Base-by-base conservation (phyloP, 1,139 yeast genomes). In the Candida labiduridarum region DNA sequence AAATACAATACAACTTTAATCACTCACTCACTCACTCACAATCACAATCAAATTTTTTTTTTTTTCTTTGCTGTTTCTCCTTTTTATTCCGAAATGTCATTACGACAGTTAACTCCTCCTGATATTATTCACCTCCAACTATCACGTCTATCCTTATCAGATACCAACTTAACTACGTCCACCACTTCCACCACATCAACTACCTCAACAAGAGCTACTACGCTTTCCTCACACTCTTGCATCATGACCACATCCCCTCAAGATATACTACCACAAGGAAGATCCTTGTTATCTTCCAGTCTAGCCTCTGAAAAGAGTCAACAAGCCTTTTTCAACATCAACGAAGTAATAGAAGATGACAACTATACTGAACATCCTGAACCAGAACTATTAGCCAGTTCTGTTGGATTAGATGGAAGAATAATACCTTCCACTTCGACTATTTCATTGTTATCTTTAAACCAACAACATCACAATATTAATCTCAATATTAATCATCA, bases 401-500 rank as follows among this genome's bases (percentile, higher is more conserved):
- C 84, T 0, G 83, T 79, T 10, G 85, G 84, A 1, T 61, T 70
- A 35, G 80, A 76, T 30, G 84, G 84, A 0, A 60, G 74, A 29
- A 58, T 82, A 39, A 73, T 81, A 18, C 84, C 85, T 5, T 79
- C 84, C 4, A 74, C 83, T 5, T 80, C 84, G 10, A 74, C 78
- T 18, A 82, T 82, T 2, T 80, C 84, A 14, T 65, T 82, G 8
- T 66, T 82, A 12, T 79, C 84, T 1, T 66, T 82, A 49, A 79
- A 67, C 53, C 64, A 62, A 39, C 59, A 58, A 34, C 50, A 45
- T 7, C 25, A 10, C 49, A 51, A 7, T 47, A 40, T 22, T 41
- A 46, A 8, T 49, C 44, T 9, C 52, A 46, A 14, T 50, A 46
- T 48, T 53, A 41, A 40, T 55, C 41, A 41, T 51, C 46, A 22